Evolutionary conservation across 768 basidiomycete species (phyloP).

Genomic region (Naganishia randhawae): DNA sequence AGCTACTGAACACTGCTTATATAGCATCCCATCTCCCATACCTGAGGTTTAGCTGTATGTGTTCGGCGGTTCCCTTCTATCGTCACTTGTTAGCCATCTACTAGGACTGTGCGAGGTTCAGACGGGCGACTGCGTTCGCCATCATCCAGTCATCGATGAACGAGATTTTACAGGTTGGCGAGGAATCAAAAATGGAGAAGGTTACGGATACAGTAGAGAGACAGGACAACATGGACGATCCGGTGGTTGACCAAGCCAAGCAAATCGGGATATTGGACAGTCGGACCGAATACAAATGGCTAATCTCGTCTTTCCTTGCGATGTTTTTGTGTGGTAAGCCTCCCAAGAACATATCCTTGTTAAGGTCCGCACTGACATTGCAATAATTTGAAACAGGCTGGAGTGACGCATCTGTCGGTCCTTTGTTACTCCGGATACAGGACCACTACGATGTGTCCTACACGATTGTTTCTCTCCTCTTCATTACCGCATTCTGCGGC

Average conservation of each 20-base stretch:
- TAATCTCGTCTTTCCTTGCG: background rate
- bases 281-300: constrained; percentile 12
- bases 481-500: constrained; percentile 55
- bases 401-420: constrained; percentile 32
- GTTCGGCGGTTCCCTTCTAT: too few species aligned
- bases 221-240: background rate
- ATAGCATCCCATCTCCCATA: too few species aligned
- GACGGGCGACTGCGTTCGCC: background rate
- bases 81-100: too few species aligned
- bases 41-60: too few species aligned
- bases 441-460: constrained; percentile 54
- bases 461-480: constrained; percentile 62
- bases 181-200: background rate
- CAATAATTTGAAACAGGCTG: constrained; percentile 18
- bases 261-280: constrained; percentile 8
- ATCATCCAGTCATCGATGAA: background rate
- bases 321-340: constrained; percentile 17
- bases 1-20: too few species aligned
- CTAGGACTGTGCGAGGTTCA: too few species aligned
- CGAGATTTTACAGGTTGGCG: background rate
- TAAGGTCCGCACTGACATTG: background rate
- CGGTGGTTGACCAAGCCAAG: background rate
- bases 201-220: background rate
- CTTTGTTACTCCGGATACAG: constrained; percentile 34
- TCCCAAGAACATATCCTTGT: background rate